phyloP scores from a whole-genome alignment of 2,329 filamentous ascomycete species.

The Phyllosticta citribraziliensis region DNA sequence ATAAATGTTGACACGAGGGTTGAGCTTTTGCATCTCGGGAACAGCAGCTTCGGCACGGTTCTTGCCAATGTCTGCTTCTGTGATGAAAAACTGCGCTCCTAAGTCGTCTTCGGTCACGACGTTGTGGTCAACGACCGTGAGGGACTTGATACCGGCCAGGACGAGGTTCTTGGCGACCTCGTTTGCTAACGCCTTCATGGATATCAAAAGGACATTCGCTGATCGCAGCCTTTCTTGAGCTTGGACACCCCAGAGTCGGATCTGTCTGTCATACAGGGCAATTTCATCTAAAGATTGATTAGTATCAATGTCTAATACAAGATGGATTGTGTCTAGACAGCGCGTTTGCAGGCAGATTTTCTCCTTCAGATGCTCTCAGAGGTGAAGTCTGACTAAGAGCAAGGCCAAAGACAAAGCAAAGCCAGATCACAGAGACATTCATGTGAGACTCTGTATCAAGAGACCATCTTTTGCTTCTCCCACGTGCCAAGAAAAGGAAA shows the following conservation, averaged over 20 bases:
- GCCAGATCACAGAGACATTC: too few relatives aligned
- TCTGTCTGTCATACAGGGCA: constrained; percentile 93
- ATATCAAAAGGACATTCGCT: constrained; percentile 82
- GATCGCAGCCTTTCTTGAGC: constrained; percentile 85
- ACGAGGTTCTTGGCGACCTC: constrained; percentile 98
- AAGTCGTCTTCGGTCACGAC: constrained; percentile 69
- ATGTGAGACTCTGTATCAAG: too few relatives aligned
- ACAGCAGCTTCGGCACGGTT: constrained; percentile 78
- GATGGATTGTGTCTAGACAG: neutral
- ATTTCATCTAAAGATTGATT: constrained; percentile 62
- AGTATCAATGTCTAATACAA: neutral
- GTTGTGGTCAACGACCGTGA: constrained; percentile 79
- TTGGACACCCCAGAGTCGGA: constrained; percentile 91
- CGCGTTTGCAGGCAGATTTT: neutral
- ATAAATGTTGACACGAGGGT: constrained; percentile 73
- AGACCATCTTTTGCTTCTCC: too few relatives aligned
- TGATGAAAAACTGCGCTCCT: constrained; percentile 60
- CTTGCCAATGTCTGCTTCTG: constrained; percentile 60
- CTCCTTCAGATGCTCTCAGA: neutral
- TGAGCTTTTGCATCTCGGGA: constrained; percentile 71
- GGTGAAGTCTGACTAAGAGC: too few relatives aligned
- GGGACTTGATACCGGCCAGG: constrained; percentile 78
- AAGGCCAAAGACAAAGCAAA: too few relatives aligned
- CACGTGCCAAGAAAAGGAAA: neutral
- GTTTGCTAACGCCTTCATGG: constrained; percentile 76